Base-by-base conservation (phyloP, 805 yeast genomes). In the Zygoascus ofunaensis region DNA sequence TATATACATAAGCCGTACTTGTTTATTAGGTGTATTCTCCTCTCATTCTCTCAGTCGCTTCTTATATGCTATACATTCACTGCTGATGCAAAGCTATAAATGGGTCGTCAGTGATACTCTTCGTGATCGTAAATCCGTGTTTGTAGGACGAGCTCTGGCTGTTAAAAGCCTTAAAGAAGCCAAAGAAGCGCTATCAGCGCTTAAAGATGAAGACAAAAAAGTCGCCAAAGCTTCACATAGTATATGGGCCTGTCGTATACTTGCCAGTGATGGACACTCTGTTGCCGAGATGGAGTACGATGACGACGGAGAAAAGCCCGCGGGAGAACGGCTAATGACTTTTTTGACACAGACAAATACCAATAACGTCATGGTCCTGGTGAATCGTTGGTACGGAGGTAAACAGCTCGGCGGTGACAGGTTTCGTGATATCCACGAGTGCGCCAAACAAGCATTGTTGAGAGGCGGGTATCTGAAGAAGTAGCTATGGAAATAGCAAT, bases 261-360 rank as follows among this genome's bases (percentile, higher is more conserved):
- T 70, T 45, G 60, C 71, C 15, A 60, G 57, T 1, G 64, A 64
- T 22, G 38, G 39, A 1, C 38, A 45, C 19, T 84, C 79, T 0
- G 73, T 77, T 0, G 69, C 72, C 30, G 73, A 70, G 39, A 92
- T 84, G 54, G 97, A 92, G 55, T 87, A 85, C 54, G 97, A 90
- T 57, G 97, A 92, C 60, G 98, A 90, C 58, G 98, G 98, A 2
- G 98, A 92, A 58, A 73, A 94, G 0, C 97, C 97, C 0, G 95
- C 97, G 0, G 98, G 98, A 7, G 78, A 89, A 4, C 68, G 96
- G 46, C 66, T 89, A 70, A 62, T 87, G 41, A 95, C 87, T 65
- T 62, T 89, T 39, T 63, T 89, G 51, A 76, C 84, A 32, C 74
- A 77, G 47, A 55, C 60, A 85, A 86, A 86, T 54, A 83, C 76